Percentiles rank a stretch among this genome's conserved stretches.
Evolutionary conservation across 306 rosid genomes (phyloP).

Genomic region (Vigna nakashimae): DNA sequence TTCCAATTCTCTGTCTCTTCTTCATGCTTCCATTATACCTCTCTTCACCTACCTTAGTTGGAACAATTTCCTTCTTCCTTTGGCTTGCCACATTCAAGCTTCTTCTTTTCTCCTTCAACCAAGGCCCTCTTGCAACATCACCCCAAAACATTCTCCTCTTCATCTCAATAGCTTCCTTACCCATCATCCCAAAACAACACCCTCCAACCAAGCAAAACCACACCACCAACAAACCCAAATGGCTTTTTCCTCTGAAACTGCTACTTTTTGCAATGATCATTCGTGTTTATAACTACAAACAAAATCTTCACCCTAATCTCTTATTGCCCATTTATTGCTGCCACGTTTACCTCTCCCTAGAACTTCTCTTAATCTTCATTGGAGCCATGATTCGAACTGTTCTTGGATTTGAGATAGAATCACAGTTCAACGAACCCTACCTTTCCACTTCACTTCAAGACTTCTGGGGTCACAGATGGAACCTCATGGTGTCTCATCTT

Average conservation of each 20-base stretch:
- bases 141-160: constrained; percentile 23
- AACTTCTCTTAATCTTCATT: too few relatives aligned
- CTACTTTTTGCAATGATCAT: too few relatives aligned
- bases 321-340: background rate
- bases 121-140: constrained; percentile 55
- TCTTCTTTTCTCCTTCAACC: constrained; percentile 54
- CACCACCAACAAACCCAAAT: too few relatives aligned
- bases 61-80: constrained; percentile 50
- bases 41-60: constrained; percentile 40
- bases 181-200: too few relatives aligned
- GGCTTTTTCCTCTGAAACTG: too few relatives aligned
- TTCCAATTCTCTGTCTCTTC: constrained; percentile 52
- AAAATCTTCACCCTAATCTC: background rate
- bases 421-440: background rate
- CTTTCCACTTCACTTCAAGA: background rate
- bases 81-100: constrained; percentile 55
- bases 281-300: background rate
- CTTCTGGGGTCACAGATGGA: background rate
- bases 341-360: background rate
- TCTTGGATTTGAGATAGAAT: background rate
- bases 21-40: constrained; percentile 49
- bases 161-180: too few relatives aligned
- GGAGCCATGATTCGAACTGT: background rate
- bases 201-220: too few relatives aligned
- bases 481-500: background rate